A percentile compares a stretch with the other conserved stretches of the same genome.
These are phyloP conservation scores for Exophiala xenobiotica DNA, from an alignment of 2,329 filamentous ascomycete genomes.

Conservation along the genomic window DNA sequence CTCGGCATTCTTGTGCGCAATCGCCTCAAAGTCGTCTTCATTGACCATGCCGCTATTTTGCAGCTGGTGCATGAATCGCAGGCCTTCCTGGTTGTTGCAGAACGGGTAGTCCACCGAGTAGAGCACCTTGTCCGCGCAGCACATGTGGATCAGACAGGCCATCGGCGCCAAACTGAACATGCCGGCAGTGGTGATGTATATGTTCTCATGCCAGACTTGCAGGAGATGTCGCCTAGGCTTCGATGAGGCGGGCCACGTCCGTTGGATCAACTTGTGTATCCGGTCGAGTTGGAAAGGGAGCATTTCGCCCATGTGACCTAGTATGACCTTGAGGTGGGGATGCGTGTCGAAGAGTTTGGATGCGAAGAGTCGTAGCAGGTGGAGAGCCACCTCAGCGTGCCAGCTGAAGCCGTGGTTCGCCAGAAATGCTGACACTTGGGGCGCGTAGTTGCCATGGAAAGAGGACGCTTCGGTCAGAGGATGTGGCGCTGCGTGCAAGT, in stretches of 20 bases:
- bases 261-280: conserved; percentile 20
- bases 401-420: conserved; percentile 31
- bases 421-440: conserved; percentile 17
- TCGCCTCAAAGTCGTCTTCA: conserved; percentile 49
- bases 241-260: conserved; percentile 26
- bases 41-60: conserved; percentile 51
- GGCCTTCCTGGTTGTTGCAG: conserved; percentile 49
- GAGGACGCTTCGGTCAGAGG: conserved; percentile 33
- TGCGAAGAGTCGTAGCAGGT: conserved; percentile 48
- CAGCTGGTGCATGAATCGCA: conserved; percentile 50
- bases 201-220: conserved; percentile 56
- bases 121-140: conserved; percentile 50
- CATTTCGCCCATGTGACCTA: conserved; percentile 55
- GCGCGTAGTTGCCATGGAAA: conserved; percentile 21
- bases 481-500: conserved; percentile 47
- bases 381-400: conserved; percentile 40
- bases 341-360: conserved; percentile 56
- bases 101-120: conserved; percentile 62
- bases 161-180: conserved; percentile 52
- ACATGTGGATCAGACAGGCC: conserved; percentile 39
- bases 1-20: conserved; percentile 55
- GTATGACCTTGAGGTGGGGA: conserved; percentile 55
- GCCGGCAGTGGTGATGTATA: conserved; percentile 60
- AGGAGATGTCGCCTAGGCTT: conserved; percentile 36
- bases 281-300: conserved; percentile 57